These are phyloP conservation scores for Calonectria henricotiae DNA, from an alignment of 2,329 filamentous ascomycete genomes.

Conservation along the genomic window DNA sequence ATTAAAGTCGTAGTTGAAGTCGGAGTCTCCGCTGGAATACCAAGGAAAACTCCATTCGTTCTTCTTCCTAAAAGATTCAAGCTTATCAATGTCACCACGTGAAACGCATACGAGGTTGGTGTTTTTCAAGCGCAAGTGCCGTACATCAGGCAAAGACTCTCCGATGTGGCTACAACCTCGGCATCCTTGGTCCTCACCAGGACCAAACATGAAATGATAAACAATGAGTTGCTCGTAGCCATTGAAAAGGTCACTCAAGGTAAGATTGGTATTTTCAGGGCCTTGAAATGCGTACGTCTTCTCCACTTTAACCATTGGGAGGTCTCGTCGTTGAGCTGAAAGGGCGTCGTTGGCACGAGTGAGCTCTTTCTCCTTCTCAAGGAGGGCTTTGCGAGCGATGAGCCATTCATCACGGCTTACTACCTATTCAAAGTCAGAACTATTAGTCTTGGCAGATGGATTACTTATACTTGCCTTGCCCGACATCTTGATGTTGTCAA, in stretches of 20 bases:
- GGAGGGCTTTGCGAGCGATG: constrained; percentile 54
- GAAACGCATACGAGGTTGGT: constrained; percentile 61
- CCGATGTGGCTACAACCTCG: constrained; percentile 59
- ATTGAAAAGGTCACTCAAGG: constrained; percentile 56
- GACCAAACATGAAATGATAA: constrained; percentile 66
- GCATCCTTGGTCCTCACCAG: constrained; percentile 57
- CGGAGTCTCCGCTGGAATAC: constrained; percentile 57
- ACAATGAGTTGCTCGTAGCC: constrained; percentile 59
- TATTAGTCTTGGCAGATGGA: too few species aligned
- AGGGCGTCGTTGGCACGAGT: constrained; percentile 54
- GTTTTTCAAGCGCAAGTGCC: constrained; percentile 58
- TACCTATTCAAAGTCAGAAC: constrained; percentile 46
- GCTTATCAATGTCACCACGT: constrained; percentile 58
- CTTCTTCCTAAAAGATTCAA: constrained; percentile 57
- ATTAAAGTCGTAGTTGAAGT: constrained; percentile 62
- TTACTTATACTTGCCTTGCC: constrained; percentile 19
- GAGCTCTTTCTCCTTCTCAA: constrained; percentile 58
- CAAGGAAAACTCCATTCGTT: constrained; percentile 63
- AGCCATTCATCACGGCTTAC: constrained; percentile 58
- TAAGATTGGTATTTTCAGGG: constrained; percentile 47
- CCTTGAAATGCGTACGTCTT: constrained; percentile 59
- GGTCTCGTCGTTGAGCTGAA: constrained; percentile 54
- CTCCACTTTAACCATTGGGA: constrained; percentile 61
- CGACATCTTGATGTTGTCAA: constrained; percentile 12
- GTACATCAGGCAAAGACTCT: constrained; percentile 60